Base-by-base conservation (phyloP, 768 basidiomycete species). In the Termitomyces sp. region DNA sequence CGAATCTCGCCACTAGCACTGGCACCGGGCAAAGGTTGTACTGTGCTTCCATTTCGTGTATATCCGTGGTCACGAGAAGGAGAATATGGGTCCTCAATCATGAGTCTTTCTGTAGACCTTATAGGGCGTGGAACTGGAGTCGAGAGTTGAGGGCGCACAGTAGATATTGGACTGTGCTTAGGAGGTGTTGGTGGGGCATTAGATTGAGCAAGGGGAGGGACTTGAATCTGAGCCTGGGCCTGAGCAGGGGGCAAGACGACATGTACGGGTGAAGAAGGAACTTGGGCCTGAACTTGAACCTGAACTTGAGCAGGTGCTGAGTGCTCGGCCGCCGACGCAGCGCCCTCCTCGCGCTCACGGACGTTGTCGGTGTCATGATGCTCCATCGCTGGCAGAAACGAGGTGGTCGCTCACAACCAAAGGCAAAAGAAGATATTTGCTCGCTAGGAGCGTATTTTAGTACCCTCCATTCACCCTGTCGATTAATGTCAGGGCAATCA, bases 11-110 rank as follows among this genome's bases (percentile, higher is more conserved):
- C 35, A 43, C 37, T 34, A 32, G 37, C 51, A 30, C 54, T 45
- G 17, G 55, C 58, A 15, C 44, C 28, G 3, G 62, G 57, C 19
- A 63, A 55, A 51, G 60, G 60, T 38, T 62, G 64, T 32, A 62
- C 32, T 40, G 57, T 58, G 26, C 54, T 57, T n/a, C 48, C 54
- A 34, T 55, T 44, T 21, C 59, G 54, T 9, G 42, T 35, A 17
- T 28, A 28, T 9, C 38, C 43, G 22, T 32, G 10, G 4, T 32
- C 40, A n/a, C 41, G 30, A 2, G 51, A 41, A 21, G 40, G 34
- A 15, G 51, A 51, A 24, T 37, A 21, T 3, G 35, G 7, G n/a
- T 60, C 55, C 32, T 56, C 59, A 0, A 35, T n/a, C 24, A 51
- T 43, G 15, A 37, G 15, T 15, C 42, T 45, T 28, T 57, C 57